Evolutionary conservation across 805 yeast genomes (phyloP), one percentile per base, ranked within the genome.

Genomic region (Blastobotrys peoriensis): DNA sequence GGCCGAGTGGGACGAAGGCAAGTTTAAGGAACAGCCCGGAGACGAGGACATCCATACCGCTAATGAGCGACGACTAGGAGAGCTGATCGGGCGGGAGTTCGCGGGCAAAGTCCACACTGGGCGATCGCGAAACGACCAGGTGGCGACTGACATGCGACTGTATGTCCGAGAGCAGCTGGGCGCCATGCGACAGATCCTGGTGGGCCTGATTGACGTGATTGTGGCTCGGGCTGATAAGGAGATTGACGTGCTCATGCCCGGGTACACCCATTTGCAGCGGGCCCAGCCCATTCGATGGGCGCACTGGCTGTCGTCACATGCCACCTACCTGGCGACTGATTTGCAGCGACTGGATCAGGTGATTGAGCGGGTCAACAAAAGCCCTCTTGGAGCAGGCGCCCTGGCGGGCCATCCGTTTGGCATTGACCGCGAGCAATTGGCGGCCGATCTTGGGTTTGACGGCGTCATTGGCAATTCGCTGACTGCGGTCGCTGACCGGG

Each of bases 221-320:
- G 60, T 79, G 36, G 72, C 72, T 45, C 79, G 99, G 61, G 96
- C 95, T 3, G 82, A 78, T 58, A 63, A 73, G 27, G 99, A 93
- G 68, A 85, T 93, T 48, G 95, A 84, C 56, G 84, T 83, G 16
- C 74, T 93, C 61, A 93, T 93, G 98, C 99, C 99, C 8, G 99
- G 99, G 36, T 93, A 93, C 70, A 93, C 99, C 10, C 99, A 93
- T 69, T 72, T 93, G 63, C 98, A 93, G 73, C 84, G 96, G 64
- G 98, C 98, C 1, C 99, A 89, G 68, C 99, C 99, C n/a, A 93
- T 93, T 60, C 79, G 99, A 69, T 93, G 99, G 99, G 74, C 97
- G 1, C 99, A 93, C 64, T 91, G 97, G 96, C 73, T 93, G 54
- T 79, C 91, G 54, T 81, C 87, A 63, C 91, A 93, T 60, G 97